These are phyloP conservation scores for Avena insularis DNA, from an alignment of 176 grass and related monocot genomes.

Conservation along the genomic window DNA sequence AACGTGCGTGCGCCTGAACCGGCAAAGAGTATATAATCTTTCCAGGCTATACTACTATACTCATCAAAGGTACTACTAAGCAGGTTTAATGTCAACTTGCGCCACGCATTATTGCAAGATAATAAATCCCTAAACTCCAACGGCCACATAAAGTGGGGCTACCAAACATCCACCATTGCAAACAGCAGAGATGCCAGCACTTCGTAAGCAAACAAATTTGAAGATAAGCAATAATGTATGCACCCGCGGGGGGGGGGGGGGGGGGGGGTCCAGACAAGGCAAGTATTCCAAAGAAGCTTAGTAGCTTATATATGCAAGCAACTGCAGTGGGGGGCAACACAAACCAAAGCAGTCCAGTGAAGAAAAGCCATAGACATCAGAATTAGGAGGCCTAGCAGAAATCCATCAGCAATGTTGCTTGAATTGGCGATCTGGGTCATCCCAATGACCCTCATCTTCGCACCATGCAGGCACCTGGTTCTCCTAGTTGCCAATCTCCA, in stretches of 20 bases:
- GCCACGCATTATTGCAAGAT: constrained; percentile 8
- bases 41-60: not conserved
- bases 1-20: not conserved
- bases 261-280: constrained; percentile 8
- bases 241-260: not conserved
- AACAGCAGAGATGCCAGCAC: not conserved
- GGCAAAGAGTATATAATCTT: not conserved
- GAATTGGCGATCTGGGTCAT: constrained; percentile 60
- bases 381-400: constrained; percentile 25
- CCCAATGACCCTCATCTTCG: constrained; percentile 66
- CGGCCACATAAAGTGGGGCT: constrained; percentile 14
- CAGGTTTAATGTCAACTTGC: not conserved
- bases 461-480: constrained; percentile 60
- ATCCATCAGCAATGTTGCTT: constrained; percentile 47
- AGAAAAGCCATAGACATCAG: constrained; percentile 38
- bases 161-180: not conserved
- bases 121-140: not conserved
- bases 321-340: constrained; percentile 37
- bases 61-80: not conserved
- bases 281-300: constrained; percentile 29
- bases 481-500: constrained; percentile 60
- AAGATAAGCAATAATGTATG: constrained; percentile 45
- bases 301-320: constrained; percentile 54
- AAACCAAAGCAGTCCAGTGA: constrained; percentile 25
- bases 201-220: not conserved